Percentiles rank a stretch among this genome's conserved stretches.
phyloP scores from a whole-genome alignment of 352 stramenopile species.

The Phytophthora foliorum region DNA sequence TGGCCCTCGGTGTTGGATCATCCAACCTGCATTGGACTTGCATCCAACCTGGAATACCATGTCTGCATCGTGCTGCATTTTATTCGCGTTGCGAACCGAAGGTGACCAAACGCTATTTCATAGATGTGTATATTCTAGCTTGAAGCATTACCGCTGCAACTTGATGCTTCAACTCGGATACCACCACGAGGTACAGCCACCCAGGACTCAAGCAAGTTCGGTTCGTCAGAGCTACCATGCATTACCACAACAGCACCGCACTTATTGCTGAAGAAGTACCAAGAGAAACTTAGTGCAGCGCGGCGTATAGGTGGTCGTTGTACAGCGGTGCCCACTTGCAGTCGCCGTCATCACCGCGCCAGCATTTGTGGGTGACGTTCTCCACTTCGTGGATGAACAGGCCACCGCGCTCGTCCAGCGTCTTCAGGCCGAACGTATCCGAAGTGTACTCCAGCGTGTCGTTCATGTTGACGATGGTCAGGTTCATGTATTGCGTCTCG shows the following conservation, averaged over 20 bases:
- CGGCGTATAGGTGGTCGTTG: slow-evolving; percentile 47
- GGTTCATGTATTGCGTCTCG: slow-evolving; percentile 35
- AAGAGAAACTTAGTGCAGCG: slow-evolving; percentile 15
- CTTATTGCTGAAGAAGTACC: background rate
- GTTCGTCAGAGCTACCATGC: background rate
- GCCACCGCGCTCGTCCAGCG: slow-evolving; percentile 42
- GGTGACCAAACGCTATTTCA: too few relatives aligned
- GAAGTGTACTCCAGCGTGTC: slow-evolving; percentile 44
- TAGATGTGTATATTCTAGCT: too few relatives aligned
- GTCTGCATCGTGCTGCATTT: too few relatives aligned
- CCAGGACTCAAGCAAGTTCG: too few relatives aligned
- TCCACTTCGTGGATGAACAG: slow-evolving; percentile 37
- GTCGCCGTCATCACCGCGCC: slow-evolving; percentile 19
- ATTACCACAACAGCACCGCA: slow-evolving; percentile 2
- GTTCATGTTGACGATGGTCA: slow-evolving; percentile 43
- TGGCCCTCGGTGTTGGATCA: too few relatives aligned
- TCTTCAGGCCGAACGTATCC: slow-evolving; percentile 50
- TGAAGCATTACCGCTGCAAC: too few relatives aligned
- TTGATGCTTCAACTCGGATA: too few relatives aligned
- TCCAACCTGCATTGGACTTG: too few relatives aligned
- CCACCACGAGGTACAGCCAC: too few relatives aligned
- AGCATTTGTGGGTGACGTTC: slow-evolving; percentile 46
- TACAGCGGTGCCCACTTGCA: slow-evolving; percentile 54
- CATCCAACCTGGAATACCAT: too few relatives aligned
- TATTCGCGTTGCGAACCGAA: too few relatives aligned